Conservation (phyloP, 2,329 filamentous ascomycete genomes). For the Aspergillus pseudoterreus region DNA sequence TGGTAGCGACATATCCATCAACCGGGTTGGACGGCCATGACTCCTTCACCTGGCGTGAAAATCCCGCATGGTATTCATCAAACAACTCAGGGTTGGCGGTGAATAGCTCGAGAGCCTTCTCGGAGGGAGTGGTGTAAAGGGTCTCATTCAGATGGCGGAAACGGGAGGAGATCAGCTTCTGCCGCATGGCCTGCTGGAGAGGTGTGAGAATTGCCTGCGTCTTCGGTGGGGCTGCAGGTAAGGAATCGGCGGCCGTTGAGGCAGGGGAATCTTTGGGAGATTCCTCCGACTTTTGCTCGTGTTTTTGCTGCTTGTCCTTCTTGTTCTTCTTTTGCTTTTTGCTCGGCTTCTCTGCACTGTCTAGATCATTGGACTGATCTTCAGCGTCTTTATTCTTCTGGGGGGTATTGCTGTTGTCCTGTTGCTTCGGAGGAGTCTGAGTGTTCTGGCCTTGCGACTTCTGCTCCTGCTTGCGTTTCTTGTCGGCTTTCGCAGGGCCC, state of each 20-base stretch:
- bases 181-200: conserved; percentile 88
- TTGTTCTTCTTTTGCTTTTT: conserved; percentile 31
- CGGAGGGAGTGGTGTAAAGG: conserved; percentile 87
- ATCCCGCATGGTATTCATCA: conserved; percentile 91
- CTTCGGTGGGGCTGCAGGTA: conserved; percentile 39
- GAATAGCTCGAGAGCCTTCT: conserved; percentile 79
- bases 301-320: conserved; percentile 27
- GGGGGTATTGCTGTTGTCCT: conserved; percentile 11
- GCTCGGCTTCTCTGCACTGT: conserved; percentile 20
- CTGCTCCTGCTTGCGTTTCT: conserved; percentile 29
- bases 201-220: conserved; percentile 70
- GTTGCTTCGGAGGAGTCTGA: conserved; percentile 2
- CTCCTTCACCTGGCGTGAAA: conserved; percentile 85
- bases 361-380: conserved; percentile 19
- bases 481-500: conserved; percentile 26
- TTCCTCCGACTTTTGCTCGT: conserved; percentile 14
- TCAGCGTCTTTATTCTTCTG: conserved; percentile 2
- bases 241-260: conserved; percentile 9
- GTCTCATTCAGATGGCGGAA: conserved; percentile 98
- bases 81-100: conserved; percentile 86
- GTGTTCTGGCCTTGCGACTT: conserved; percentile 25
- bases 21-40: conserved; percentile 96
- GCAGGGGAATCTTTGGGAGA: conserved; percentile 10
- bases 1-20: conserved; percentile 72
- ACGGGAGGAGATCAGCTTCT: conserved; percentile 89